Percentiles rank a stretch among this genome's conserved stretches.
phyloP scores from a whole-genome alignment of 331 rosid species.

The Saraca asoca region DNA sequence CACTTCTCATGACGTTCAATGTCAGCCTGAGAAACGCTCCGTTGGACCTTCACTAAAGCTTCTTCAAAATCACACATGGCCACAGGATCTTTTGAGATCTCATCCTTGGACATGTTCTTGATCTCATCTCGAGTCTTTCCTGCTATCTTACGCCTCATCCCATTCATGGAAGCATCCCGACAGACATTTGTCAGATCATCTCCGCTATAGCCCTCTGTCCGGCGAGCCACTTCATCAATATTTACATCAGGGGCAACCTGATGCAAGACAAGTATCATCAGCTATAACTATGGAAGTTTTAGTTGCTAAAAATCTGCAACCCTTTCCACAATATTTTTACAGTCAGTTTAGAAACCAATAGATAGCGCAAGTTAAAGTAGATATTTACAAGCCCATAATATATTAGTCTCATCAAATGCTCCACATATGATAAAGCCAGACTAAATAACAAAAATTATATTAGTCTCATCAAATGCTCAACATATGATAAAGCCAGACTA shows the following conservation, averaged over 20 bases:
- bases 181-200: slow-evolving; percentile 97
- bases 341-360: neutral
- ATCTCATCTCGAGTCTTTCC: slow-evolving; percentile 99
- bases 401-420: neutral
- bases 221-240: slow-evolving; percentile 92
- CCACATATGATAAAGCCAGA: neutral
- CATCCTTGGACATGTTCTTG: slow-evolving; percentile 93
- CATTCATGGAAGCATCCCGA: slow-evolving; percentile 95
- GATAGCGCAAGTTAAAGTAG: neutral
- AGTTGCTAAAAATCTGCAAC: neutral
- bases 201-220: slow-evolving; percentile 96
- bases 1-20: slow-evolving; percentile 86
- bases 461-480: slow-evolving; percentile 5
- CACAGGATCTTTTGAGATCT: slow-evolving; percentile 91
- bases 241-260: slow-evolving; percentile 88
- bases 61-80: slow-evolving; percentile 99
- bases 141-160: slow-evolving; percentile 98
- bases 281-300: neutral
- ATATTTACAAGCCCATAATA: neutral
- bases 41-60: slow-evolving; percentile 88
- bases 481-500: neutral
- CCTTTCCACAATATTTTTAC: neutral
- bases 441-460: neutral
- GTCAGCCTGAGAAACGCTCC: slow-evolving; percentile 91
- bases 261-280: slow-evolving; percentile 30